phyloP scores from a whole-genome alignment of 371 early-diverging fungal species.

The Zopfochytrium polystomum region DNA sequence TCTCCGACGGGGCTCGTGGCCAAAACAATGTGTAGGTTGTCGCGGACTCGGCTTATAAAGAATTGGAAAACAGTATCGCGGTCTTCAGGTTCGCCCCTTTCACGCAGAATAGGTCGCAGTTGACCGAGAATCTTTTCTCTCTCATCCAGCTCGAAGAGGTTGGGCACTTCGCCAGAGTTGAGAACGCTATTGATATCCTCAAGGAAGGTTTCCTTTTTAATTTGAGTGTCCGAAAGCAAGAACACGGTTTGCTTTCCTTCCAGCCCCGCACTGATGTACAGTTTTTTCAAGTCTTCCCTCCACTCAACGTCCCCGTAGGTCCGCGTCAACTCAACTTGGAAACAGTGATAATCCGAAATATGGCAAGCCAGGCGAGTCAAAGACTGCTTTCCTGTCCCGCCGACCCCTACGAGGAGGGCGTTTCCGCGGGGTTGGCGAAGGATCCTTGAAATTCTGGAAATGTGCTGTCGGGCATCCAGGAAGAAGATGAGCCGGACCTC shows the following conservation, averaged over 20 bases:
- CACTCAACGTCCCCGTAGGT: conserved; percentile 49
- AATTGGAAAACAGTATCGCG: conserved; percentile 48
- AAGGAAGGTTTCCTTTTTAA: conserved; percentile 46
- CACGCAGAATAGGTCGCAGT: conserved; percentile 38
- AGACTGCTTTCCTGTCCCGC: conserved; percentile 52
- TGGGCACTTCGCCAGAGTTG: conserved; percentile 52
- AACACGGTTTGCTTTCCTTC: conserved; percentile 50
- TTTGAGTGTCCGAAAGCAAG: conserved; percentile 49
- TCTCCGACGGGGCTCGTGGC: conserved; percentile 52
- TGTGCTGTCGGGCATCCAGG: conserved; percentile 47
- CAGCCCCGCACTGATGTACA: conserved; percentile 45
- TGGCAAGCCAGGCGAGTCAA: conserved; percentile 48
- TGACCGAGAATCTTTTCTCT: conserved; percentile 49
- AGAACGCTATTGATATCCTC: conserved; percentile 51
- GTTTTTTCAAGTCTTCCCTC: conserved; percentile 47
- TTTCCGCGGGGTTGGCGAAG: conserved; percentile 52
- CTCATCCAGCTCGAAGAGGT: conserved; percentile 48
- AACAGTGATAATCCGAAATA: conserved; percentile 43
- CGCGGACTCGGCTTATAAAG: conserved; percentile 48
- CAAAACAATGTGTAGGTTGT: conserved; percentile 51
- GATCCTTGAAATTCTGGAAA: conserved; percentile 46
- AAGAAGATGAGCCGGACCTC: conserved; percentile 46
- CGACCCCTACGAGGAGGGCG: conserved; percentile 49
- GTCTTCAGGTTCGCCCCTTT: conserved; percentile 45
- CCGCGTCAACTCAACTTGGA: conserved; percentile 47